phyloP scores from a whole-genome alignment of 495 filamentous ascomycete species.

The Penicillium canescens region DNA sequence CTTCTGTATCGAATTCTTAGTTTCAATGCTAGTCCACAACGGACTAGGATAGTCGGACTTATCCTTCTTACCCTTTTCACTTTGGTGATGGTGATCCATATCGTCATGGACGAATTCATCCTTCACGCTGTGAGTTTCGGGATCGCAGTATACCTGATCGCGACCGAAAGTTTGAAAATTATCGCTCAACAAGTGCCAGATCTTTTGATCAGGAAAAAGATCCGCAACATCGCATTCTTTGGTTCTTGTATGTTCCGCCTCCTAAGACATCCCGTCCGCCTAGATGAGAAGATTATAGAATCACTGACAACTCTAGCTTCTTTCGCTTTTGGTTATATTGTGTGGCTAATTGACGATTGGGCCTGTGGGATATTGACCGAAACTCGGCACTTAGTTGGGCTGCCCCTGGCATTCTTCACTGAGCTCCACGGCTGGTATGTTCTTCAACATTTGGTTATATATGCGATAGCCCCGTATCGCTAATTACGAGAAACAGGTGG shows the following conservation, averaged over 20 bases:
- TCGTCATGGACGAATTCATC: slow-evolving; percentile 34
- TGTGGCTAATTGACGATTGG: slow-evolving; percentile 33
- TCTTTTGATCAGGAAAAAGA: slow-evolving; percentile 10
- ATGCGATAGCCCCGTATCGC: not conserved
- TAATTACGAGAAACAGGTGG: slow-evolving; percentile 23
- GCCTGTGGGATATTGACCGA: slow-evolving; percentile 17
- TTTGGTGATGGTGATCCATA: slow-evolving; percentile 32
- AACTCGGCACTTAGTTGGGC: slow-evolving; percentile 17
- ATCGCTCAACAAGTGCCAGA: slow-evolving; percentile 20
- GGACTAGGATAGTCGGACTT: slow-evolving; percentile 14
- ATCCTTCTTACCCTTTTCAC: slow-evolving; percentile 21
- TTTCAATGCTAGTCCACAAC: slow-evolving; percentile 19
- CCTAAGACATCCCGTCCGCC: not conserved
- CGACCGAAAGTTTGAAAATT: slow-evolving; percentile 18
- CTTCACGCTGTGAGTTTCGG: slow-evolving; percentile 29
- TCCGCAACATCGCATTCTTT: slow-evolving; percentile 18
- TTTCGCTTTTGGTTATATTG: slow-evolving; percentile 29
- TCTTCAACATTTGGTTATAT: not conserved
- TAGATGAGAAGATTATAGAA: not conserved
- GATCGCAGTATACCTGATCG: slow-evolving; percentile 24
- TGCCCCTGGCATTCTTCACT: slow-evolving; percentile 29
- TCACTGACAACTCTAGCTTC: slow-evolving; percentile 16
- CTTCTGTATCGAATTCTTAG: slow-evolving; percentile 31
- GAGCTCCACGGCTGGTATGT: slow-evolving; percentile 37
- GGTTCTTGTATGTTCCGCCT: slow-evolving; percentile 23